Percentiles rank a stretch among this genome's conserved stretches.
Evolutionary conservation across 2,329 filamentous ascomycete species (phyloP).

Genomic region (Bretziella fagacearum): DNA sequence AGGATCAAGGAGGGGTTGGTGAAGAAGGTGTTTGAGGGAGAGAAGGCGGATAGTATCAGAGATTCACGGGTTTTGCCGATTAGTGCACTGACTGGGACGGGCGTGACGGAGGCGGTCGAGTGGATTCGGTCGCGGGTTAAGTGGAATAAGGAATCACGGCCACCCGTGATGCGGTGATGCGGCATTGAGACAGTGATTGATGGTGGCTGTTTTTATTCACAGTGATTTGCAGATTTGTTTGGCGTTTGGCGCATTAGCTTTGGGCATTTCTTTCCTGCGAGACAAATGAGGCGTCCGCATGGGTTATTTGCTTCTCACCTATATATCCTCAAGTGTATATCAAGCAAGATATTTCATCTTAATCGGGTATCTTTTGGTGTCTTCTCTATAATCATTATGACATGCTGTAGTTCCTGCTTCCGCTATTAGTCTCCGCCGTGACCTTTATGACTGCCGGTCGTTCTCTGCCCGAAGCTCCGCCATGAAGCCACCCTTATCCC

Average conservation of each 20-base stretch:
- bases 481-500: constrained; percentile 62
- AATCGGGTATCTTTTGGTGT: constrained; percentile 12
- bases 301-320: background rate
- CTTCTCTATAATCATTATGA: constrained; percentile 8
- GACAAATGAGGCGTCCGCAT: background rate
- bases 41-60: constrained; percentile 68
- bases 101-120: constrained; percentile 89
- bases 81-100: constrained; percentile 73
- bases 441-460: constrained; percentile 34
- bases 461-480: constrained; percentile 72
- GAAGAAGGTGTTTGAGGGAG: constrained; percentile 86
- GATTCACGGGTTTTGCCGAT: constrained; percentile 85
- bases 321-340: constrained; percentile 1
- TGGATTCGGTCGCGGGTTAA: constrained; percentile 84
- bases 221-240: constrained; percentile 4
- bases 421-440: background rate
- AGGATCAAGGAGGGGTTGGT: constrained; percentile 94
- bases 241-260: background rate
- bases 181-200: background rate
- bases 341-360: background rate
- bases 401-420: background rate
- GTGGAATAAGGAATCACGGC: constrained; percentile 89
- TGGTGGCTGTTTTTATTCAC: constrained; percentile 3
- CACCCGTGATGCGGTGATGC: constrained; percentile 73
- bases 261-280: background rate